Percentiles rank a stretch among this genome's conserved stretches.
Evolutionary conservation across 495 filamentous ascomycete genomes (phyloP).

Genomic region (Podospora comata): DNA sequence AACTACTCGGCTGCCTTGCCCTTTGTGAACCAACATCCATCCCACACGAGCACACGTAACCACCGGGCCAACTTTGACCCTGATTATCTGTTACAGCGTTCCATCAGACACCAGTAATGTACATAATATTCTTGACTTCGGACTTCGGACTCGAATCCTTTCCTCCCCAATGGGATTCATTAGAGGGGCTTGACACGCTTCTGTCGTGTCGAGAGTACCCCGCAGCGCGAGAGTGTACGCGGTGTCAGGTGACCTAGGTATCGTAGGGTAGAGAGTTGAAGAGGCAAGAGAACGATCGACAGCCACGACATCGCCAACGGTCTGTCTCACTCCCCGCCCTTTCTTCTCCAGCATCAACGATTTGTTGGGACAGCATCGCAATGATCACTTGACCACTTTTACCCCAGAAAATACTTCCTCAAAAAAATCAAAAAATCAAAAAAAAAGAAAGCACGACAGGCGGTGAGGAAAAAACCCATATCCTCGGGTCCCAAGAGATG

Average conservation of each 20-base stretch:
- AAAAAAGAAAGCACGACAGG: background rate
- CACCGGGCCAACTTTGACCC: background rate
- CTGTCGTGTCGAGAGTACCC: conserved; percentile 4
- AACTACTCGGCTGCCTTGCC: background rate
- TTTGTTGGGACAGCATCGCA: background rate
- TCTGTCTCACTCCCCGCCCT: background rate
- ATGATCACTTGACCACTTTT: background rate
- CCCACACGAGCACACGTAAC: background rate
- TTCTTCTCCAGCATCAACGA: background rate
- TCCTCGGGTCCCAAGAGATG: background rate
- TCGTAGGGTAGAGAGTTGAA: background rate
- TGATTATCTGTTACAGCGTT: background rate
- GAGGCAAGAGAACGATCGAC: background rate
- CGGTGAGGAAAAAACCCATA: background rate
- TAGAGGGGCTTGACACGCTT: background rate
- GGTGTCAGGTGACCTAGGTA: conserved; percentile 21
- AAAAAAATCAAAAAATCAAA: background rate
- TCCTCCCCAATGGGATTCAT: background rate
- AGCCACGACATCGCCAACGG: background rate
- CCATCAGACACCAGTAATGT: background rate
- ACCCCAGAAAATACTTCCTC: background rate
- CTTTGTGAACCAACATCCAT: background rate
- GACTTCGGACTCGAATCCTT: background rate
- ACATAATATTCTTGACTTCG: background rate
- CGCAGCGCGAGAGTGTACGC: conserved; percentile 16